Base-by-base conservation (phyloP, 371 early-diverging fungal genomes). In the Apophysomyces variabilis region DNA sequence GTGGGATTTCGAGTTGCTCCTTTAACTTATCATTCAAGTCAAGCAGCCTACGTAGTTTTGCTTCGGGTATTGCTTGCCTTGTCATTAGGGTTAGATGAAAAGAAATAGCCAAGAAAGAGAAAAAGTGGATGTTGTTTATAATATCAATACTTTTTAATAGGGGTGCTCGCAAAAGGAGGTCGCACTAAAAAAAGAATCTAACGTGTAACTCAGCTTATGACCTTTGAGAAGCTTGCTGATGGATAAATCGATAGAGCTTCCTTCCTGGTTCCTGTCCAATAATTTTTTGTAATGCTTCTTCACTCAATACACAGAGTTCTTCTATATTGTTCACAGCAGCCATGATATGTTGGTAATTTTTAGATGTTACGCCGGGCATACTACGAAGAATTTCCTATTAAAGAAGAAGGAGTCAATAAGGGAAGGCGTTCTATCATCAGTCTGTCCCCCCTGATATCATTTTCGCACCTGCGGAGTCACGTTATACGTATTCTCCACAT, bases 281-380 rank as follows among this genome's bases (percentile, higher is more conserved):
- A 5, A 90, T 36, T 38, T 73, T 65, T 44, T 73, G 50, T 7
- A 91, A 65, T 12, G 82, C 80, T 0, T 75, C 75, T 44, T 82
- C 61, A 1, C 72, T 73, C 64, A 89, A 62, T 1, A 76, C 75
- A 7, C 85, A 81, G 9, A 96, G 69, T 50, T 89, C 89, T 9
- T 85, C 73, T 8, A 96, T 67, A 57, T 78, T 89, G 36, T 82
- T 68, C 5, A 89, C 90, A 12, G 77, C 75, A 13, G 72, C 76
- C 87, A 94, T 93, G 16, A 96, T 83, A 3, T 73, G 56, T 46
- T 87, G 86, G 74, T 94, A 93, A 69, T 95, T 95, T 46, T 79
- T 82, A 5, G 85, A 85, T 0, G 87, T 92, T 46, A 96, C 88
- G 0, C 97, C 96, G 1, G 96, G 96, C 69, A 96, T 73, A 46